Evolutionary conservation across 2,329 filamentous ascomycete genomes (phyloP), one percentile per base, ranked within the genome.

Genomic region (Diaporthe longicolla): DNA sequence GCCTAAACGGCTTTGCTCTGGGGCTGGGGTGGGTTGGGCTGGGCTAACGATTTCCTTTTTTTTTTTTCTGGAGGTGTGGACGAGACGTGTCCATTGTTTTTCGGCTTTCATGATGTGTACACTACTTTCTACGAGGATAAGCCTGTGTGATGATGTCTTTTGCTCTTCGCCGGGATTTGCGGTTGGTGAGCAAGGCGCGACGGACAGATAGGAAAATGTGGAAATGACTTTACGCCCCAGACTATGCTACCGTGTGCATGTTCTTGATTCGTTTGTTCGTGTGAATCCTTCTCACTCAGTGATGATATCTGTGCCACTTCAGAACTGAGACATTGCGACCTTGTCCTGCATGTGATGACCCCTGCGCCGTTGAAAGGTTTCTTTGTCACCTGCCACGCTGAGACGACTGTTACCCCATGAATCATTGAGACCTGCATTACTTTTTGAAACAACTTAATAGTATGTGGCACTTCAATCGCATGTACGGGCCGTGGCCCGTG

Each of bases 1-100:
- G 72, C 72, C 29, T 74, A 59, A 35, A 76, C 68, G 73, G 71
- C n/a, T 76, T 66, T 74, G 68, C 26, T 75, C 37, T 70, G 21
- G 35, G 21, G 19, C 10, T 19, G 19, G 26, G 24, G n/a, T 50
- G 29, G 29, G 29, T 32, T 37, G 37, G 37, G 10, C 37, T 37
- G 37, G 37, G 37, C 37, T 37, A 37, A 37, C 10, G 13, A 37
- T 11, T 37, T 37, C 37, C 37, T 37, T 13, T 48, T 35, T 48
- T 48, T 35, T 48, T 15, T 58, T 50, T 32, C 6, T 50, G 45
- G 32, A n/a, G 48, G 15, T 21, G 63, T 68, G 48, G 48, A 54
- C 54, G 13, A 26, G 13, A 52, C 52, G 13, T 54, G 40, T 68
- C 43, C 63, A 68, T 40, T 68, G 45, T 54, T 54, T 43, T 43